Evolutionary conservation across 345 rosid species (phyloP), one percentile per base, ranked within the genome.

Genomic region (Lenwebbia sp.): DNA sequence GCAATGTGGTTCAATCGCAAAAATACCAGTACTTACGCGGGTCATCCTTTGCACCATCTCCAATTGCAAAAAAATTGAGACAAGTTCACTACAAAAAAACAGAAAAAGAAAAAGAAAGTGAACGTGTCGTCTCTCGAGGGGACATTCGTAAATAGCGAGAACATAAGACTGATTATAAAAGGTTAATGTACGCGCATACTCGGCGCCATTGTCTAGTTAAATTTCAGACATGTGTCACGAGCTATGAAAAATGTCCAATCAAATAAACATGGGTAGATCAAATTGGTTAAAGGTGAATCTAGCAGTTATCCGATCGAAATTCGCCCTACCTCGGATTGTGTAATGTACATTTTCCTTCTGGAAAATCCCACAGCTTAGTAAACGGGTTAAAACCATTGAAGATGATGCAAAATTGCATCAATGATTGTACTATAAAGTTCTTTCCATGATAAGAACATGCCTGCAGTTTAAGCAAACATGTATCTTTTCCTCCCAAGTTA

Each of bases 1-100:
- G 60, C n/a, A 26, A 56, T 26, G 13, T 28, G 11, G 50, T 8
- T 47, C 50, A 10, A 47, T 10, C 11, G 50, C 50, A 47, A 8
- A 9, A 8, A 6, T 60, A 14, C 1, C 2, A 8, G 23, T 30
- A 15, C 10, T 22, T 11, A 15, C 0, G 1, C 11, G 0, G 22
- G 0, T 17, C 76, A 30, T 62, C 40, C 30, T 62, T 0, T 15
- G 44, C 6, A 0, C 41, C 76, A 28, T 28, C 21, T 28, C 37
- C 30, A 13, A 30, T 28, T 60, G 15, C 74, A 60, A 60, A 28
- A 28, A 1, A 6, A 6, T 23, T 3, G 21, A 62, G 74, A 62
- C 21, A 1, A 60, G 74, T 28, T 62, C 22, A 60, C 37, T 60
- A n/a, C 33, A 58, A 13, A 14, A n/a, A n/a, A n/a, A n/a, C n/a